phyloP scores from a whole-genome alignment of 139 green algal genomes.

The Monoraphidium neglectum region DNA sequence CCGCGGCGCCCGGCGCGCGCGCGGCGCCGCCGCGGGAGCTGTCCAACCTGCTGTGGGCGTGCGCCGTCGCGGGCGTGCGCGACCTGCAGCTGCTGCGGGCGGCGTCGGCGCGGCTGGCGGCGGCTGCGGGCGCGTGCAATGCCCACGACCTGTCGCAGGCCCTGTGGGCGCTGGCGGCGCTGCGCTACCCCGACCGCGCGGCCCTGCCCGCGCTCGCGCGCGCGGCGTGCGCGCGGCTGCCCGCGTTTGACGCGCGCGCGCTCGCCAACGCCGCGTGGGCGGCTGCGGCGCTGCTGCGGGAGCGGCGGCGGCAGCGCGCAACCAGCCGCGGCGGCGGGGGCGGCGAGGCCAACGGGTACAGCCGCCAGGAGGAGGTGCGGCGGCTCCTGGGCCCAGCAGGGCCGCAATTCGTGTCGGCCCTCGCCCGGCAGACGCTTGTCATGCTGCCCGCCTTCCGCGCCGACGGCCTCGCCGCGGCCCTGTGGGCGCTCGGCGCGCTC shows the following conservation, averaged over 20 bases:
- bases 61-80: background rate
- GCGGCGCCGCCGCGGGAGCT: slow-evolving; percentile 19
- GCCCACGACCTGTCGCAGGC: slow-evolving; percentile 17
- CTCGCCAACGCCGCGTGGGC: slow-evolving; percentile 28
- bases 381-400: too few species aligned
- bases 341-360: too few species aligned
- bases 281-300: background rate
- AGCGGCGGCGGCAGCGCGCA: background rate
- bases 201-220: background rate
- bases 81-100: slow-evolving; percentile 2
- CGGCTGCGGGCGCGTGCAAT: background rate
- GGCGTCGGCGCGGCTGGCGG: background rate
- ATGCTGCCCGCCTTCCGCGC: slow-evolving; percentile 19
- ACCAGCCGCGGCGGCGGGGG: too few species aligned
- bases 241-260: slow-evolving; percentile 14
- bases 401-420: background rate
- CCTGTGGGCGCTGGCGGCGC: slow-evolving; percentile 9
- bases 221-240: slow-evolving; percentile 2
- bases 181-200: background rate
- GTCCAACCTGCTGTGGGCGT: slow-evolving; percentile 33
- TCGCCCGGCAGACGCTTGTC: slow-evolving; percentile 11
- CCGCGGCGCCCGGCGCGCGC: too few species aligned
- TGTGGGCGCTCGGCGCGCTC: slow-evolving; percentile 23
- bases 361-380: too few species aligned
- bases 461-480: slow-evolving; percentile 9